Conservation (phyloP, 208 protist species). For the Trypanosoma brucei region DNA sequence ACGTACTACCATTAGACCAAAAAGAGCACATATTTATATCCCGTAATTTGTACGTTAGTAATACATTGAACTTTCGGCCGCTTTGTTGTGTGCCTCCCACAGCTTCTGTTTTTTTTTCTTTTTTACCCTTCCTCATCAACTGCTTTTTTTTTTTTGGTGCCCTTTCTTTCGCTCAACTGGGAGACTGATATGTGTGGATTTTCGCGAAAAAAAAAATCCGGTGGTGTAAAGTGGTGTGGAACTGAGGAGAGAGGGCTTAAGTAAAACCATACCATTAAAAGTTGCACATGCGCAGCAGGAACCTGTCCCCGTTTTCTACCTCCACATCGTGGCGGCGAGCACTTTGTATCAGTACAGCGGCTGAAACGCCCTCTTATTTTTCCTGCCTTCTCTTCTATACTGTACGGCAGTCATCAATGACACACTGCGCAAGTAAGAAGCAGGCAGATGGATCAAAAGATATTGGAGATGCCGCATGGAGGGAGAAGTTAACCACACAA, state of each 20-base stretch:
- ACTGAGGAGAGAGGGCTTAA: background rate
- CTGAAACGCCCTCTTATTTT: background rate
- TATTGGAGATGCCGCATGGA: conserved; percentile 61
- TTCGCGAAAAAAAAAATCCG: background rate
- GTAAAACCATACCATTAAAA: too few species aligned
- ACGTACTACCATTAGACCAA: too few species aligned
- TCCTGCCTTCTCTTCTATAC: background rate
- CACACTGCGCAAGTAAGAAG: conserved; percentile 45
- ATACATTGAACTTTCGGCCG: background rate
- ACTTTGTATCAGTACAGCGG: background rate
- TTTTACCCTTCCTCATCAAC: too few species aligned
- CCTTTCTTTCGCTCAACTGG: too few species aligned
- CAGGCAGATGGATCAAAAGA: conserved; percentile 70
- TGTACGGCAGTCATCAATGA: conserved; percentile 22
- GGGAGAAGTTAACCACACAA: conserved; percentile 33
- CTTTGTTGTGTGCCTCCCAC: too few species aligned
- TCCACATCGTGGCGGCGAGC: background rate
- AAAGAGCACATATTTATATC: background rate
- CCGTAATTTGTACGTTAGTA: background rate
- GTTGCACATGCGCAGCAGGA: background rate
- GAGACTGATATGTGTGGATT: too few species aligned
- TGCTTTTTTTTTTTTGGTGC: too few species aligned
- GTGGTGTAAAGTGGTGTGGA: background rate
- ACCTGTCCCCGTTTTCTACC: background rate
- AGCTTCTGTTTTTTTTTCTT: too few species aligned